These are phyloP conservation scores for Blastocrithidia nonstop DNA, from an alignment of 208 protist genomes.

Conservation along the genomic window DNA sequence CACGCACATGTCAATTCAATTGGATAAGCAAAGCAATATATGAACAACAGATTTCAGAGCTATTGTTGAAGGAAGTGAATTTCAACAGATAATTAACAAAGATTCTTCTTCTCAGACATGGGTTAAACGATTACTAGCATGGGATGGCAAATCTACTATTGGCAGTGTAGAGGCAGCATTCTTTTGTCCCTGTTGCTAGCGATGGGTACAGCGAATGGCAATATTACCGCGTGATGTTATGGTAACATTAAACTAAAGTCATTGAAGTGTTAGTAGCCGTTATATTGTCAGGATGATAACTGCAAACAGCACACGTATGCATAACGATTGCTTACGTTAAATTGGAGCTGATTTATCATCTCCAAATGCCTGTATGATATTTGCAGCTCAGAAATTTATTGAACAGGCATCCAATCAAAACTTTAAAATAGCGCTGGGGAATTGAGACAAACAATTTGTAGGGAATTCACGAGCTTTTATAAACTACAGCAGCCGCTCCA, in stretches of 20 bases:
- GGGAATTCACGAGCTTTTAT: conserved; percentile 25
- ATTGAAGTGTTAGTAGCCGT: conserved; percentile 6
- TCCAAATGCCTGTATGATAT: conserved; percentile 13
- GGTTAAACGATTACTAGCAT: conserved; percentile 10
- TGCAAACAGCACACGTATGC: conserved; percentile 8
- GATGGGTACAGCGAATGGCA: conserved; percentile 25
- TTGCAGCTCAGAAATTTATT: conserved; percentile 13
- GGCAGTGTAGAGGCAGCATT: conserved; percentile 30
- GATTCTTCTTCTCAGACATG: conserved; percentile 9
- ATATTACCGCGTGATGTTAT: conserved; percentile 23
- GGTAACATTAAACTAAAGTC: conserved; percentile 1
- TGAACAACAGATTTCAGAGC: conserved; percentile 13
- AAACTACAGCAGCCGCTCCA: conserved; percentile 12
- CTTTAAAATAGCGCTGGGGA: conserved; percentile 17
- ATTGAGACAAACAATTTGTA: conserved; percentile 30
- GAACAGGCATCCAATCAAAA: conserved; percentile 6
- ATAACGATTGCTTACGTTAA: conserved; percentile 12
- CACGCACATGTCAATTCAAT: conserved; percentile 12
- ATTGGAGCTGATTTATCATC: not conserved
- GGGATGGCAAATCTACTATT: conserved; percentile 12
- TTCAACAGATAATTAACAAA: conserved; percentile 9
- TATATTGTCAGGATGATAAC: conserved; percentile 21
- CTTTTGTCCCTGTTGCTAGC: too few species aligned
- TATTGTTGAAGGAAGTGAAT: conserved; percentile 9
- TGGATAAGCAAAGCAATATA: conserved; percentile 32